These are phyloP conservation scores for Cryptomeria japonica DNA, from an alignment of 75 land plant genomes.

Conservation along the genomic window DNA sequence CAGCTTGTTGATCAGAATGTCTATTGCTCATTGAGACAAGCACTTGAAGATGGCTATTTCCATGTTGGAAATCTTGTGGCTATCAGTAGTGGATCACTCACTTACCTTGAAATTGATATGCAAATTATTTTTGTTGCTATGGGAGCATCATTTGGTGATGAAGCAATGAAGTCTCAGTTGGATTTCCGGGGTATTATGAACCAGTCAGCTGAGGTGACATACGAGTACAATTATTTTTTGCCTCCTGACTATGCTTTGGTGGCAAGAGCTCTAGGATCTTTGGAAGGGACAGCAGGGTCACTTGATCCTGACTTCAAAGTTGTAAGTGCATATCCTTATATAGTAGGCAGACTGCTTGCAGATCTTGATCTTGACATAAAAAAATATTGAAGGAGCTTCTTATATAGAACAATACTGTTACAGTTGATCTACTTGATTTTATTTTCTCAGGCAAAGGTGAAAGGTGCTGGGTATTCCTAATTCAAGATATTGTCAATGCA, in stretches of 20 bases:
- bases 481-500: too few species aligned
- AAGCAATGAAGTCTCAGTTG: constrained; percentile 50
- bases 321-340: constrained; percentile 94
- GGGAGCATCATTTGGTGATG: constrained; percentile 74
- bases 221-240: constrained; percentile 81
- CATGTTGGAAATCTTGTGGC: constrained; percentile 99
- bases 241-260: constrained; percentile 98
- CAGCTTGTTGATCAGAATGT: constrained; percentile 87
- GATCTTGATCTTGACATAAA: constrained; percentile 92
- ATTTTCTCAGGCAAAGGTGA: too few species aligned
- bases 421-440: too few species aligned
- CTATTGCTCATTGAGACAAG: constrained; percentile 87
- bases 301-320: constrained; percentile 95
- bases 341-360: constrained; percentile 89
- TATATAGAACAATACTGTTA: constrained; percentile 75
- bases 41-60: constrained; percentile 95
- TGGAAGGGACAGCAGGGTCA: constrained; percentile 95
- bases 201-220: constrained; percentile 90
- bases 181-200: constrained; percentile 98
- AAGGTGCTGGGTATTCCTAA: too few species aligned
- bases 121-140: constrained; percentile 65
- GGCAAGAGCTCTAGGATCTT: constrained; percentile 89
- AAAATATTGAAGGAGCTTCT: constrained; percentile 85
- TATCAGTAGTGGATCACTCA: constrained; percentile 72
- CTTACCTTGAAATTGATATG: constrained; percentile 84